Evolutionary conservation across 148 eudicot genomes (phyloP), one percentile per base, ranked within the genome.

Genomic region (Nepenthes gracilis): DNA sequence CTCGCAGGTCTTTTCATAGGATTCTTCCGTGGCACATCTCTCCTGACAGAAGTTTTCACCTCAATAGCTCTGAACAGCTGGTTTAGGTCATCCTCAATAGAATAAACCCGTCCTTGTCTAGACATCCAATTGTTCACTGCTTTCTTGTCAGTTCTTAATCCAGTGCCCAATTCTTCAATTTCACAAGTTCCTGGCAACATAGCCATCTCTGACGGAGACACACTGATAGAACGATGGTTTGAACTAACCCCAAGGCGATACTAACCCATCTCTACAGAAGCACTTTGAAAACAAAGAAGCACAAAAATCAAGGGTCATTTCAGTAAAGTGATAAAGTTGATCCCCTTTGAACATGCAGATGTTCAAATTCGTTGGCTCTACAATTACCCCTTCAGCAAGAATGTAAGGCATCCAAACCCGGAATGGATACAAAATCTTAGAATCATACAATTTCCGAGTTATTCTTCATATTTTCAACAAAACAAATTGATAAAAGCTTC

Each of bases 1-100:
- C 78, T 70, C 57, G 85, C 79, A 34, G 97, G 88, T 68, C 76
- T 74, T 74, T 90, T 90, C 97, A 80, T 82, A 47, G 83, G 78
- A 64, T 79, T 86, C 73, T 75, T 83, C 33, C 62, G 68, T 58
- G 66, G 56, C 61, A 57, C 71, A 33, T 80, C 75, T 67, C 64
- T 75, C 68, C 69, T 72, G 36, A 68, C 63, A 33, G 76, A 72
- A 62, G 70, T 60, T 72, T 75, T 73, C 43, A 81, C 57, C 37
- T 85, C 82, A 51, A 91, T 78, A 35, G 87, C 81, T 71, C 83
- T 82, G 64, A 91, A 91, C 23, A 91, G 81, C 63, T 70, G 74
- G 70, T 87, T 81, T 53, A 91, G 85, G 33, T 83, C 92, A 59
- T 91, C 92, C 70, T 79, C 95, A 57, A 91, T 59, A 2, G 80